phyloP scores from a whole-genome alignment of 495 filamentous ascomycete genomes.

The Penicillium cosmopolitanum region DNA sequence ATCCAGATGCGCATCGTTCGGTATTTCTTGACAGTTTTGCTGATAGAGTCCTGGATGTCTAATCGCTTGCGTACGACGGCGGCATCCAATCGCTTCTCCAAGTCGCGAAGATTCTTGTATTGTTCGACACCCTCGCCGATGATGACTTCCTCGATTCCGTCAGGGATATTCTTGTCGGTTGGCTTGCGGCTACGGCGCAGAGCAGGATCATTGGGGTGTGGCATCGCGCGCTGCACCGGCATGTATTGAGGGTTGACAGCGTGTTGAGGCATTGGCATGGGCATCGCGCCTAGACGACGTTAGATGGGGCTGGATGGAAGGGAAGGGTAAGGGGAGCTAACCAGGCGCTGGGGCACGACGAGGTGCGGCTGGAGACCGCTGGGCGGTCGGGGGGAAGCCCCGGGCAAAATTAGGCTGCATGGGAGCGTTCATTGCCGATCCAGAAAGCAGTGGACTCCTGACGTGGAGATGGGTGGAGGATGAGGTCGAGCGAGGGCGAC shows the following conservation, averaged over 20 bases:
- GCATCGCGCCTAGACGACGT: constrained; percentile 38
- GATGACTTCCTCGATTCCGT: constrained; percentile 78
- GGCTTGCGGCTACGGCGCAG: constrained; percentile 83
- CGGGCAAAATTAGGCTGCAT: constrained; percentile 51
- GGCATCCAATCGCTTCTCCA: constrained; percentile 88
- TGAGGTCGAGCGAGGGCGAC: constrained; percentile 26
- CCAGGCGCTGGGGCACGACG: constrained; percentile 47
- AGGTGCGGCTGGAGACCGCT: constrained; percentile 52
- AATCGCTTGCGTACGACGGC: constrained; percentile 93
- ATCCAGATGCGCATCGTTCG: constrained; percentile 93
- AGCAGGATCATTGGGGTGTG: constrained; percentile 52
- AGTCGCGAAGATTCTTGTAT: constrained; percentile 80
- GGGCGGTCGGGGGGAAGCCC: constrained; percentile 44
- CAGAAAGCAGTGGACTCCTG: constrained; percentile 19
- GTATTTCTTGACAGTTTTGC: constrained; percentile 77
- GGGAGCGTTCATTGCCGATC: constrained; percentile 45
- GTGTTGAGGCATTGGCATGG: constrained; percentile 45
- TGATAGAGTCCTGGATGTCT: constrained; percentile 84
- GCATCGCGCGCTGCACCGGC: constrained; percentile 45
- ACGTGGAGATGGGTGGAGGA: constrained; percentile 26
- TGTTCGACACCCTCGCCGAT: constrained; percentile 81
- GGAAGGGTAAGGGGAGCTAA: constrained; percentile 31
- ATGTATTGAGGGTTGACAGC: constrained; percentile 46
- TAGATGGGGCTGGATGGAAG: constrained; percentile 17
- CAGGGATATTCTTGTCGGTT: constrained; percentile 91